Percentiles rank a stretch among this genome's conserved stretches.
Evolutionary conservation across 164 flowering plant species (phyloP).

Genomic region (Magnolia sinica): DNA sequence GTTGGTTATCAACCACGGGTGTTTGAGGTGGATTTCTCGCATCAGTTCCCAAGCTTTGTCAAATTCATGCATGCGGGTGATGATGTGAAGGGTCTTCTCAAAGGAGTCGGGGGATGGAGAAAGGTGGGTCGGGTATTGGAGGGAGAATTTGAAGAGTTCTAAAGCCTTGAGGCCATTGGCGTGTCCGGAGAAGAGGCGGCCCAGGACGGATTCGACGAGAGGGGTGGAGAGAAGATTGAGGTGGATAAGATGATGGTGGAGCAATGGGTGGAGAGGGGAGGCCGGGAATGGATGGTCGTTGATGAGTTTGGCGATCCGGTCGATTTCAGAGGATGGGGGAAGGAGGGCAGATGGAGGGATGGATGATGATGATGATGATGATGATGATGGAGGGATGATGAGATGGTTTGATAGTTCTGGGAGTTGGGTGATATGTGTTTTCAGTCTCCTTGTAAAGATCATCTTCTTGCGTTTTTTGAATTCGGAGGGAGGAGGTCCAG

Average conservation of each 20-base stretch:
- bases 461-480: background rate
- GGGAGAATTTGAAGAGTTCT: slow-evolving; percentile 57
- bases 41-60: slow-evolving; percentile 63
- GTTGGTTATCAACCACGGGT: slow-evolving; percentile 55
- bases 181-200: slow-evolving; percentile 71
- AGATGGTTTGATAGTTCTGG: background rate
- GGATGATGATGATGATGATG: background rate
- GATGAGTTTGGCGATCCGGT: slow-evolving; percentile 51
- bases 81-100: slow-evolving; percentile 74
- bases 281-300: slow-evolving; percentile 71
- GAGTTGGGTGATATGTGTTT: background rate
- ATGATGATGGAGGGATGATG: background rate
- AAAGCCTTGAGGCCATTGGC: slow-evolving; percentile 75
- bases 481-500: background rate
- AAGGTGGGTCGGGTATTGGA: slow-evolving; percentile 18
- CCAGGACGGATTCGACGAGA: slow-evolving; percentile 57
- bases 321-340: slow-evolving; percentile 21
- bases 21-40: slow-evolving; percentile 27
- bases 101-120: slow-evolving; percentile 47
- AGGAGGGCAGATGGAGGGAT: background rate
- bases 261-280: slow-evolving; percentile 41
- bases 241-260: slow-evolving; percentile 33
- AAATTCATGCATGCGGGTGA: slow-evolving; percentile 62
- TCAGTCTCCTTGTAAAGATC: background rate
- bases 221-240: slow-evolving; percentile 25